Evolutionary conservation across 495 filamentous ascomycete genomes (phyloP).

Genomic region (Ascodesmis nigricans): DNA sequence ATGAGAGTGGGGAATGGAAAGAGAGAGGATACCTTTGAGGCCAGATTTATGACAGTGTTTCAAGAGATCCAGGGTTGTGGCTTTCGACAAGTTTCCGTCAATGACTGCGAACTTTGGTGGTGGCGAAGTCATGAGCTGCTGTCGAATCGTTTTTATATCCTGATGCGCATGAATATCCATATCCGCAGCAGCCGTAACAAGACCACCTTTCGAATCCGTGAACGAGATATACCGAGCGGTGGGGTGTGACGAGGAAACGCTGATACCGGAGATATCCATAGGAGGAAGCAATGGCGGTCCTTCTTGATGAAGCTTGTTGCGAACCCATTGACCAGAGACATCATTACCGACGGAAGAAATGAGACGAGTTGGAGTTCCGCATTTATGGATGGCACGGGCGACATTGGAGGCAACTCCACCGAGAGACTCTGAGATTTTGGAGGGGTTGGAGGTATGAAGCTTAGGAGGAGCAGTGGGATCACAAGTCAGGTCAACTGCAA

Average conservation of each 20-base stretch:
- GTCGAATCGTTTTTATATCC: constrained; percentile 11
- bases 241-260: constrained; percentile 29
- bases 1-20: neutral
- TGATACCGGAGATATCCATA: constrained; percentile 43
- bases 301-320: constrained; percentile 35
- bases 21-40: constrained; percentile 3
- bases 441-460: constrained; percentile 68
- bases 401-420: constrained; percentile 95
- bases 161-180: constrained; percentile 59
- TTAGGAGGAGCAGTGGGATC: constrained; percentile 37
- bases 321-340: constrained; percentile 44
- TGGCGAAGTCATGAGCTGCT: neutral
- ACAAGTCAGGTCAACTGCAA: constrained; percentile 74
- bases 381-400: constrained; percentile 47
- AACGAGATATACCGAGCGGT: constrained; percentile 84
- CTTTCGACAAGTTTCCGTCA: constrained; percentile 12
- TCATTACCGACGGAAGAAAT: constrained; percentile 32
- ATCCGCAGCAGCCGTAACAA: constrained; percentile 79
- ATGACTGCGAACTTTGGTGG: constrained; percentile 9
- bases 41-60: neutral
- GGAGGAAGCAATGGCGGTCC: too few species aligned
- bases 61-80: constrained; percentile 8
- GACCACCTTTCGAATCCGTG: constrained; percentile 61
- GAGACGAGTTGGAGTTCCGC: constrained; percentile 23
- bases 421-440: constrained; percentile 53